These are phyloP conservation scores for Cokeromyces recurvatus DNA, from an alignment of 371 early-diverging fungal species.

Conservation along the genomic window DNA sequence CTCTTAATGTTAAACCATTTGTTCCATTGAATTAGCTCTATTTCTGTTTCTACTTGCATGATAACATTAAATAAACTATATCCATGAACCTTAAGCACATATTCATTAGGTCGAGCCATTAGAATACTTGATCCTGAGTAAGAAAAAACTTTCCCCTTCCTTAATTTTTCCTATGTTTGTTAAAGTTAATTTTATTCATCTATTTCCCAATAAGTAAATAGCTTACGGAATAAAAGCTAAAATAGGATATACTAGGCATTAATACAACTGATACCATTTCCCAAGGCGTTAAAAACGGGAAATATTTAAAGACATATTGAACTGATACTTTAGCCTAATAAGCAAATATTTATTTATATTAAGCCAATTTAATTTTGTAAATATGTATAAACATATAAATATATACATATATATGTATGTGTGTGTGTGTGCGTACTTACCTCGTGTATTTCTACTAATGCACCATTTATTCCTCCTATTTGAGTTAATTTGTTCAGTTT, in stretches of 20 bases:
- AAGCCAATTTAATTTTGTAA: too few species aligned
- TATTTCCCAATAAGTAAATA: not conserved
- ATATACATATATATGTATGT: too few species aligned
- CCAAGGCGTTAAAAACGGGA: slow-evolving; percentile 52
- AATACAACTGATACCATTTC: slow-evolving; percentile 51
- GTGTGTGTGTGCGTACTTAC: too few species aligned
- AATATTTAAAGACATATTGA: slow-evolving; percentile 38
- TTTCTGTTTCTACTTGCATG: slow-evolving; percentile 45
- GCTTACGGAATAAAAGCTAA: slow-evolving; percentile 50
- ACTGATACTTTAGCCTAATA: slow-evolving; percentile 40
- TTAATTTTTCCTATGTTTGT: slow-evolving; percentile 29
- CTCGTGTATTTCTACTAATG: slow-evolving; percentile 47
- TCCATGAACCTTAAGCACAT: slow-evolving; percentile 45
- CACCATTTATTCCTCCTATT: slow-evolving; percentile 14
- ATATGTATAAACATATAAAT: too few species aligned
- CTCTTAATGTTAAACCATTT: slow-evolving; percentile 26
- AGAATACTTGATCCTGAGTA: slow-evolving; percentile 39
- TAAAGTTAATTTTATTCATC: not conserved
- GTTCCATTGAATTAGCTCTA: slow-evolving; percentile 43
- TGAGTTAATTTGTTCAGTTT: slow-evolving; percentile 9
- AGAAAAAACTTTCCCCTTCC: slow-evolving; percentile 37
- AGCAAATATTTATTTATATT: too few species aligned
- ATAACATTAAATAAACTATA: slow-evolving; percentile 31
- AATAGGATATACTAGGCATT: slow-evolving; percentile 46
- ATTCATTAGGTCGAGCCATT: slow-evolving; percentile 25